These are phyloP conservation scores for Trametes gibbosa DNA, from an alignment of 768 basidiomycete species.

Conservation along the genomic window DNA sequence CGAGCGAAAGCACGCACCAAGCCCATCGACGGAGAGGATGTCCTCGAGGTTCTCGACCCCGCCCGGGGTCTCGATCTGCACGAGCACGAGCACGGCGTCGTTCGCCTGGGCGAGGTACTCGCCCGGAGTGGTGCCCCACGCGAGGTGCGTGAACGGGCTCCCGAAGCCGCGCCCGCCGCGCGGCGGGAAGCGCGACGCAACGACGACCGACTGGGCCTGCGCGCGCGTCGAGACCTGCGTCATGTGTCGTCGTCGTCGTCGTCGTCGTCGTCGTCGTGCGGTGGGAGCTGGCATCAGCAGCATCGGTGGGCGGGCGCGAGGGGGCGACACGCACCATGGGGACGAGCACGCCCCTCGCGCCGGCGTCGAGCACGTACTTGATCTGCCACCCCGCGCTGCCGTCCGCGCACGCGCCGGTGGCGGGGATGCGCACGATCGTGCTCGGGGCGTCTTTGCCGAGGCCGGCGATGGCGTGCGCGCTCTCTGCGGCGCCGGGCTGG, in stretches of 20 bases:
- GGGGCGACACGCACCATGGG: constrained; percentile 69
- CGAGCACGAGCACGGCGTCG: constrained; percentile 33
- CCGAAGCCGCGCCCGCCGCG: constrained; percentile 63
- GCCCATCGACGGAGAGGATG: constrained; percentile 38
- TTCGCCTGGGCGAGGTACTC: constrained; percentile 55
- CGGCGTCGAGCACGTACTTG: constrained; percentile 67
- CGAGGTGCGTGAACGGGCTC: constrained; percentile 56
- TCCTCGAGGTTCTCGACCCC: constrained; percentile 41
- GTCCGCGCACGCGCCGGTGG: constrained; percentile 49
- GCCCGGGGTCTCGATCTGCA: constrained; percentile 43
- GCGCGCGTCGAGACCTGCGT: constrained; percentile 55
- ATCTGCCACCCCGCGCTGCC: constrained; percentile 65
- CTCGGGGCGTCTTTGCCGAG: constrained; percentile 45
- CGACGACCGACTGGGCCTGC: constrained; percentile 55
- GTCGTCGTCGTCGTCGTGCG: too few species aligned
- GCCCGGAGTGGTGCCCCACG: constrained; percentile 49
- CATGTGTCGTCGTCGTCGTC: too few species aligned
- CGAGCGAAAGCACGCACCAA: constrained; percentile 25
- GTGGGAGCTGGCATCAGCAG: too few species aligned
- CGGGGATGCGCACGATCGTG: constrained; percentile 59
- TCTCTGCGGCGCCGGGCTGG: constrained; percentile 55
- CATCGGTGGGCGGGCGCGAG: too few species aligned
- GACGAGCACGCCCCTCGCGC: constrained; percentile 61
- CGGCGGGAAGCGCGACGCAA: constrained; percentile 62
- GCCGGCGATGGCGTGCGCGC: constrained; percentile 50